Evolutionary conservation across 495 filamentous ascomycete species (phyloP), one percentile per base, ranked within the genome.

Genomic region (Pseudevernia furfuracea): DNA sequence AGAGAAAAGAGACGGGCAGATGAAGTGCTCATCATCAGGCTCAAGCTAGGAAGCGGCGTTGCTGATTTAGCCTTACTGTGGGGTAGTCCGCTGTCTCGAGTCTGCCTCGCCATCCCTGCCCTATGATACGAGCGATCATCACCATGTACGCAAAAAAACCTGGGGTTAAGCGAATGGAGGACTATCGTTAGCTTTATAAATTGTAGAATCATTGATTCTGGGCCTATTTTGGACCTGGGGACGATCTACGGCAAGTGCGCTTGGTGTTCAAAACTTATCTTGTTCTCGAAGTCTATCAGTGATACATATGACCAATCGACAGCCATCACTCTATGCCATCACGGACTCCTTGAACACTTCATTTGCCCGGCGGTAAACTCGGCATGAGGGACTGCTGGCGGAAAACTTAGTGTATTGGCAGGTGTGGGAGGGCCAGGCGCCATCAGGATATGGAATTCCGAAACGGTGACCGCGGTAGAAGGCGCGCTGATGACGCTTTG

Each of bases 31-130:
- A 32, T 53, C 49, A 53, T 53, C 49, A 53, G 49, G 28, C 49
- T 53, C 25, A 53, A 32, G 28, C 49, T 53, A 32, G 23, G 49
- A 53, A 32, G 49, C 49, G 49, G 49, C 49, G 49, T 2, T 53
- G 49, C 49, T 53, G 49, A 53, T 53, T 53, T 30, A 53, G 28
- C 49, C 49, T 53, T 32, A 53, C 49, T 32, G 49, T 53, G 49
- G 49, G 46, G 49, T 6, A 53, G 25, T 53, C 25, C 25, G 46
- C 46, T 25, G 46, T 49, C n/a, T 49, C 46, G 49, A 53, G 14
- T 53, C 49, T 53, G 49, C 49, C 49, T 53, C 14, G 49, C 25
- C 49, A 53, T 53, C 49, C 49, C 25, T 17, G 49, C 49, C 49
- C 12, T 15, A 32, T 49, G 46, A 49, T 28, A 12, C 23, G 23